These are phyloP conservation scores for Nitzschia inconspicua DNA, from an alignment of 108 stramenopile species.

Conservation along the genomic window DNA sequence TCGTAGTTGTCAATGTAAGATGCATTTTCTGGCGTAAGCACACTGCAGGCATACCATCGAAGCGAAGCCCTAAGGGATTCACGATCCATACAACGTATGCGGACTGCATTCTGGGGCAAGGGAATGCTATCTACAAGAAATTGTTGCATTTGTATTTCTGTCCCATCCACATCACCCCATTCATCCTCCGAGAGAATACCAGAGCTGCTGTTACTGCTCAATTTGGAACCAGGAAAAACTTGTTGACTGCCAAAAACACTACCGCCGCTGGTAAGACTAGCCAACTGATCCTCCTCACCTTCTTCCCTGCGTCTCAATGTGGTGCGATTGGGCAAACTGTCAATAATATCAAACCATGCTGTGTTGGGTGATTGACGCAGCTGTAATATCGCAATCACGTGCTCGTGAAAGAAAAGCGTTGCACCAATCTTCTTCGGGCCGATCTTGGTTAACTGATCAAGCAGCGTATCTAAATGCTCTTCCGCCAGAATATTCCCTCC, in stretches of 20 bases:
- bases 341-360: constrained; percentile 66
- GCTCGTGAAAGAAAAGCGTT: constrained; percentile 84
- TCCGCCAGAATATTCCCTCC: constrained; percentile 77
- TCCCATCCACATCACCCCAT: too few relatives aligned
- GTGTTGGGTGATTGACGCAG: constrained; percentile 15
- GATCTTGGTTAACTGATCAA: constrained; percentile 21
- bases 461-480: constrained; percentile 51
- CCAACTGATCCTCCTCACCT: too few relatives aligned
- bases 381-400: constrained; percentile 88
- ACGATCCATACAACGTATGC: constrained; percentile 34
- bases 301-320: not conserved
- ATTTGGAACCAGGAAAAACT: too few relatives aligned
- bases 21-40: constrained; percentile 59
- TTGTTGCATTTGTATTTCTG: too few relatives aligned
- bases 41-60: constrained; percentile 71
- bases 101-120: constrained; percentile 5
- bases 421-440: constrained; percentile 40
- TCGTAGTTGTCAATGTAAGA: constrained; percentile 72
- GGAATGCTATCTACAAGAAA: too few relatives aligned
- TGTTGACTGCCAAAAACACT: too few relatives aligned
- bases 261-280: too few relatives aligned
- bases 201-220: too few relatives aligned
- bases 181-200: too few relatives aligned
- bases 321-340: constrained; percentile 55
- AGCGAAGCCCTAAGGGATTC: constrained; percentile 54